These are phyloP conservation scores for Eucalyptus regnans DNA, from an alignment of 345 rosid genomes.

Conservation along the genomic window DNA sequence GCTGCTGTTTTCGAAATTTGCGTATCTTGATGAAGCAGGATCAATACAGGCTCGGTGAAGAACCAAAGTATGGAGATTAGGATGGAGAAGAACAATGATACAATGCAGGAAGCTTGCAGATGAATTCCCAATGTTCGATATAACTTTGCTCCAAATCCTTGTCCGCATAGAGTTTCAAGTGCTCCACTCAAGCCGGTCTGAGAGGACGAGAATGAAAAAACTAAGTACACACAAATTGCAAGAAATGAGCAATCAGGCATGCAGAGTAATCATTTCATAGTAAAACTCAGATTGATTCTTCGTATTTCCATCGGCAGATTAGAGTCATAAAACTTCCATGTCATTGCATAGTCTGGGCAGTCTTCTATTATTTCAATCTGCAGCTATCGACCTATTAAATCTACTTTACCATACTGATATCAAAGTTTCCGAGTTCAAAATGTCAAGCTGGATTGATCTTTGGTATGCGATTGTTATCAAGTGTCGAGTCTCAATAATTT, in stretches of 20 bases:
- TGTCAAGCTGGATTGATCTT: not conserved
- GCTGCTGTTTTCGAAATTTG: slow-evolving; percentile 44
- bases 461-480: not conserved
- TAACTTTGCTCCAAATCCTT: slow-evolving; percentile 62
- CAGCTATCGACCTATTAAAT: not conserved
- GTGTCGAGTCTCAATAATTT: not conserved
- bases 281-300: not conserved
- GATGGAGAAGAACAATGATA: slow-evolving; percentile 34
- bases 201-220: not conserved
- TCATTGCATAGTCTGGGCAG: not conserved
- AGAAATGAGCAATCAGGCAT: not conserved
- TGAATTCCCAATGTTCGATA: slow-evolving; percentile 59
- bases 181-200: slow-evolving; percentile 74
- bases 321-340: not conserved
- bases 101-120: slow-evolving; percentile 66
- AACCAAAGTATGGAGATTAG: slow-evolving; percentile 55
- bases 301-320: not conserved
- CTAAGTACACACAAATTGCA: not conserved
- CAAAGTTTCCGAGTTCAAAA: not conserved
- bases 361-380: not conserved
- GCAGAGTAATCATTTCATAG: not conserved
- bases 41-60: slow-evolving; percentile 44
- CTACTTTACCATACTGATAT: not conserved
- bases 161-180: slow-evolving; percentile 86
- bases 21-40: slow-evolving; percentile 49